phyloP scores from a whole-genome alignment of 768 basidiomycete genomes.

The Agaricus sinodeliciosus region DNA sequence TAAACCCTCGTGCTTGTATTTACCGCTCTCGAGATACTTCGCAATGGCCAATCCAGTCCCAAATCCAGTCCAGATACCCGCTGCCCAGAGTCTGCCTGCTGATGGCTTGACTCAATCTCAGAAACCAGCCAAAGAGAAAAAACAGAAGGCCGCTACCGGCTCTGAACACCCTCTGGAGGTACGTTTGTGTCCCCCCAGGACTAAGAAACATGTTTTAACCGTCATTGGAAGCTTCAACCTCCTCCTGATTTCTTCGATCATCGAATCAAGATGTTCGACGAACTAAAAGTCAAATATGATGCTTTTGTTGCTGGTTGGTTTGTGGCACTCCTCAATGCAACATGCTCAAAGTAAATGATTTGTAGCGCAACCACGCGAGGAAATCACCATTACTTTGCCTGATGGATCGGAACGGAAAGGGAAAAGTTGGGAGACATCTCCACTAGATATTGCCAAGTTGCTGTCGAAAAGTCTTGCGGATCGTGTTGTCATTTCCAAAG shows the following conservation, averaged over 20 bases:
- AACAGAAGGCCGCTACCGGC: slow-evolving; percentile 27
- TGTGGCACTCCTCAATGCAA: slow-evolving; percentile 1
- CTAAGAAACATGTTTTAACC: neutral
- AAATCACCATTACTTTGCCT: slow-evolving; percentile 77
- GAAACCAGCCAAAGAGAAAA: slow-evolving; percentile 37
- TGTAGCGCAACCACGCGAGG: slow-evolving; percentile 72
- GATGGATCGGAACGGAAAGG: slow-evolving; percentile 83
- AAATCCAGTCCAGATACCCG: slow-evolving; percentile 40
- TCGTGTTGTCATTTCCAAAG: slow-evolving; percentile 89
- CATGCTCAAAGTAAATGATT: slow-evolving; percentile 2
- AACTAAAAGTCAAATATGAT: slow-evolving; percentile 79
- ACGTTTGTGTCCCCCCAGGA: slow-evolving; percentile 9
- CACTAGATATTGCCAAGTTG: slow-evolving; percentile 85
- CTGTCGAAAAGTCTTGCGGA: slow-evolving; percentile 86
- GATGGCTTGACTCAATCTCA: slow-evolving; percentile 18
- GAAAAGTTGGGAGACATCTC: slow-evolving; percentile 91
- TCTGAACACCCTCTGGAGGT: slow-evolving; percentile 64
- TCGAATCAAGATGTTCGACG: slow-evolving; percentile 84
- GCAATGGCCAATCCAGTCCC: slow-evolving; percentile 53
- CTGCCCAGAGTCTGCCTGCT: slow-evolving; percentile 37
- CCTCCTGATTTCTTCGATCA: slow-evolving; percentile 83
- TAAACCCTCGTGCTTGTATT: slow-evolving; percentile 10
- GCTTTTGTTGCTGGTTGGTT: slow-evolving; percentile 65
- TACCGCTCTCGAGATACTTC: slow-evolving; percentile 18
- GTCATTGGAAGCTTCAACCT: slow-evolving; percentile 58